Evolutionary conservation across 768 basidiomycete species (phyloP).

Genomic region (Neoboletus brunneissimus): DNA sequence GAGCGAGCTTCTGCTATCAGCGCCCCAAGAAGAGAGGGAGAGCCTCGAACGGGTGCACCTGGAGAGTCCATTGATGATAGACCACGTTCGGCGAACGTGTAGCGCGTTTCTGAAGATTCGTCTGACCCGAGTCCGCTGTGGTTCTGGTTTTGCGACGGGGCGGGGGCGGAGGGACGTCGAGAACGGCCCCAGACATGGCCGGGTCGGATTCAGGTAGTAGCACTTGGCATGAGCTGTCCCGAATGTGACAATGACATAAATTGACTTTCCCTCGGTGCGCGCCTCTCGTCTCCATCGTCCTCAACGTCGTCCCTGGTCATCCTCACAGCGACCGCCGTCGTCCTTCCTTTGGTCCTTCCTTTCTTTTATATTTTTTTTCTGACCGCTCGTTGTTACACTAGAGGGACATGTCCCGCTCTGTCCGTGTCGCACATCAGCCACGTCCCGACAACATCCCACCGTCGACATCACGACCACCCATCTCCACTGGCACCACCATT

Average conservation of each 20-base stretch:
- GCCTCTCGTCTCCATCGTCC: not conserved
- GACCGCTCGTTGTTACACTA: not conserved
- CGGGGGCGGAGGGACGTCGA: not conserved
- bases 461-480: slow-evolving; percentile 41
- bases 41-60: slow-evolving; percentile 12
- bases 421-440: slow-evolving; percentile 17
- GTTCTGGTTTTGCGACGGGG: not conserved
- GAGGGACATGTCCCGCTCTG: slow-evolving; percentile 21
- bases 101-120: not conserved
- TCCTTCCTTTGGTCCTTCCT: not conserved
- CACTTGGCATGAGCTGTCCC: not conserved
- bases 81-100: not conserved
- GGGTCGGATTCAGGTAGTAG: not conserved
- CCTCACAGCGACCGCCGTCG: not conserved
- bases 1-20: slow-evolving; percentile 40
- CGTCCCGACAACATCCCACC: slow-evolving; percentile 47
- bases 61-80: slow-evolving; percentile 15
- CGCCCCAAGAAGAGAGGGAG: not conserved
- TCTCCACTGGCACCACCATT: slow-evolving; percentile 55
- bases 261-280: not conserved
- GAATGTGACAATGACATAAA: not conserved
- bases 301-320: not conserved
- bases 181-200: slow-evolving; percentile 12
- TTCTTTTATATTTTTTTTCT: not conserved
- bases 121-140: not conserved